Evolutionary conservation across 176 grass and related monocot species (phyloP).

Genomic region (Panicum miliaceum): DNA sequence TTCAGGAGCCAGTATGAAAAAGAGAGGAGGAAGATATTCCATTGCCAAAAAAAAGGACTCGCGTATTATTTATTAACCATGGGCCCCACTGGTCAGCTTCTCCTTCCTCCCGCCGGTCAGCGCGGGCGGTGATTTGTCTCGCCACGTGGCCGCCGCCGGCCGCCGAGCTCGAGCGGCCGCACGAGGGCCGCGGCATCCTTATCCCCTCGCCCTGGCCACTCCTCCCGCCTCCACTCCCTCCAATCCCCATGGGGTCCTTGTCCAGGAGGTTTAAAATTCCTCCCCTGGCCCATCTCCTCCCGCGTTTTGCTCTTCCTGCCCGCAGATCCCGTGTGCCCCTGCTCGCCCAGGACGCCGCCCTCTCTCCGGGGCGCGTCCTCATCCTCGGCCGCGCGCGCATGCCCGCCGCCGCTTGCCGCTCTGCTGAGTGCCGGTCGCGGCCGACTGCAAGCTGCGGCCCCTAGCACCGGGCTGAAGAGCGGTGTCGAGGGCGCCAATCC

Average conservation of each 20-base stretch:
- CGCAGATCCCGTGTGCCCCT: constrained; percentile 5
- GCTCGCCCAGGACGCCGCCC: neutral
- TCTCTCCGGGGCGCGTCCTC: neutral
- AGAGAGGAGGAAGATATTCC: no score
- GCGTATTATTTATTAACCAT: no score
- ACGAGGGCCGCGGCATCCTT: constrained; percentile 10
- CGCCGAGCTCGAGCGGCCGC: neutral
- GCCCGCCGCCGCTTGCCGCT: neutral
- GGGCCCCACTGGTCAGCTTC: neutral
- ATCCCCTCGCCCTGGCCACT: neutral
- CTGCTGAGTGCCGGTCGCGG: neutral
- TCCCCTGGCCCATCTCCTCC: neutral
- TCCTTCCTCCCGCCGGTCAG: neutral
- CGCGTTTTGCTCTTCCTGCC: neutral
- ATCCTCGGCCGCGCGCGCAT: neutral
- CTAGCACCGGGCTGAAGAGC: neutral
- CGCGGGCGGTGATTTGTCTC: neutral
- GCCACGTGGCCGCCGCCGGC: no score
- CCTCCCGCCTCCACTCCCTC: neutral
- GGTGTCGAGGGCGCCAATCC: neutral
- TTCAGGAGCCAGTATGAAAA: no score
- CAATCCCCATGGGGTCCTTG: neutral
- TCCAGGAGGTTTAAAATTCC: neutral
- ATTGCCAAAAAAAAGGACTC: no score
- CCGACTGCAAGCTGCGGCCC: neutral